Evolutionary conservation across 164 flowering plant genomes (phyloP).

Genomic region (Kingdonia uniflora): DNA sequence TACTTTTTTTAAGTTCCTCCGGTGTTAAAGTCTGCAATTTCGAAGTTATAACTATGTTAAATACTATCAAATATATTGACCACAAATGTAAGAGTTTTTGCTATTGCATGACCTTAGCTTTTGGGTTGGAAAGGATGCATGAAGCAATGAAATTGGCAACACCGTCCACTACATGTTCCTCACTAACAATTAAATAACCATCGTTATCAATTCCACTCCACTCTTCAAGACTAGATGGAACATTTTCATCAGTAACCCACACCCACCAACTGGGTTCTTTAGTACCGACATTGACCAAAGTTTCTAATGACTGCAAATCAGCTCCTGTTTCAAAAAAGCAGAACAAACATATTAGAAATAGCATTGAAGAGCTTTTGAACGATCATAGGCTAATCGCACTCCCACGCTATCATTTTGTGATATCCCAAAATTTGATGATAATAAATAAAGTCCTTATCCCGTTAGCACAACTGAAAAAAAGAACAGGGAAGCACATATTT

Average conservation of each 20-base stretch:
- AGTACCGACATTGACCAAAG: too few species aligned
- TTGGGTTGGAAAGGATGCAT: conserved; percentile 78
- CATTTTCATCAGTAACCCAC: too few species aligned
- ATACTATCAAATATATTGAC: neutral
- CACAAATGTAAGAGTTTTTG: neutral
- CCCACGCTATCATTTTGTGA: conserved; percentile 49
- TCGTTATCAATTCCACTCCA: too few species aligned
- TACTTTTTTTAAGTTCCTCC: conserved; percentile 70
- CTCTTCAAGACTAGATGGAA: too few species aligned
- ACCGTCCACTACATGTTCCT: conserved; percentile 89
- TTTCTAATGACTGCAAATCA: too few species aligned
- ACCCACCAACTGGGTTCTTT: too few species aligned
- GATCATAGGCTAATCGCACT: conserved; percentile 82
- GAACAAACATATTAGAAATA: too few species aligned
- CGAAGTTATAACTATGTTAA: conserved; percentile 13
- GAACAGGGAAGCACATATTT: too few species aligned
- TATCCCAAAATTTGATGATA: conserved; percentile 41
- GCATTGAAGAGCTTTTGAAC: too few species aligned
- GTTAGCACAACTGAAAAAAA: conserved; percentile 12
- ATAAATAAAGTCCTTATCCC: too few species aligned
- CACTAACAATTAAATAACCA: conserved; percentile 55
- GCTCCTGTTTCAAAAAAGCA: too few species aligned
- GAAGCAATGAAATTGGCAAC: conserved; percentile 88
- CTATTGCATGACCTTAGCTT: conserved; percentile 42
- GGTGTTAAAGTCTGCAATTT: conserved; percentile 66